Evolutionary conservation across 164 flowering plant species (phyloP), one percentile per base, ranked within the genome.

Genomic region (Kingdonia uniflora): DNA sequence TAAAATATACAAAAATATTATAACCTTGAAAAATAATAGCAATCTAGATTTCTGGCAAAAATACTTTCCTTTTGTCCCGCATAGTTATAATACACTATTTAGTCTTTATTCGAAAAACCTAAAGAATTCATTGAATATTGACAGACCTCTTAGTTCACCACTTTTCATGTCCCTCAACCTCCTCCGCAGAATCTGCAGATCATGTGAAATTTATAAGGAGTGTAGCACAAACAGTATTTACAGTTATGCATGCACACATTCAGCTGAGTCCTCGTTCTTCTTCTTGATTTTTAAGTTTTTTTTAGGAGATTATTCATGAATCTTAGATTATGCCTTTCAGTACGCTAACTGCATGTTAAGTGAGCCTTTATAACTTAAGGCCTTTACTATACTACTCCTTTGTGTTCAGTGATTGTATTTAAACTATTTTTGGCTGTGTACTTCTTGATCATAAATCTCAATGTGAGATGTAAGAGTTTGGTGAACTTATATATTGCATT

Each of bases 101-200:
- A n/a, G 3, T 19, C 29, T 29, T 78, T 63, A 81, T 38, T 82
- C 78, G 74, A 90, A 90, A 47, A 84, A 56, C 45, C 77, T 84
- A 53, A 67, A 69, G 63, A 90, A 65, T 13, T 90, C 84, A 33
- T 80, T 67, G 26, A 90, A 76, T 37, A 90, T 26, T 1, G 26
- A 78, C 14, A 90, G 78, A 60, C 91, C 97, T 66, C 58, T 78
- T 63, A 90, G 42, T 71, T 90, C 97, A 6, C 97, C 97, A 16
- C 76, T 81, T 50, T 85, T 78, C 56, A 90, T 82, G 61, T 87
- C 95, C 69, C 94, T 76, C 70, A 90, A 61, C 59, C 80, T 75
- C 65, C 97, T 76, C 58, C 97, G 77, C 62, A 86, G 69, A 63
- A 90, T 80, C 95, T 90, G 80, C n/a, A 41, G 6, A 14, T 41